These are phyloP conservation scores for Talaromyces sp. DNA, from an alignment of 2,329 filamentous ascomycete genomes.

Conservation along the genomic window DNA sequence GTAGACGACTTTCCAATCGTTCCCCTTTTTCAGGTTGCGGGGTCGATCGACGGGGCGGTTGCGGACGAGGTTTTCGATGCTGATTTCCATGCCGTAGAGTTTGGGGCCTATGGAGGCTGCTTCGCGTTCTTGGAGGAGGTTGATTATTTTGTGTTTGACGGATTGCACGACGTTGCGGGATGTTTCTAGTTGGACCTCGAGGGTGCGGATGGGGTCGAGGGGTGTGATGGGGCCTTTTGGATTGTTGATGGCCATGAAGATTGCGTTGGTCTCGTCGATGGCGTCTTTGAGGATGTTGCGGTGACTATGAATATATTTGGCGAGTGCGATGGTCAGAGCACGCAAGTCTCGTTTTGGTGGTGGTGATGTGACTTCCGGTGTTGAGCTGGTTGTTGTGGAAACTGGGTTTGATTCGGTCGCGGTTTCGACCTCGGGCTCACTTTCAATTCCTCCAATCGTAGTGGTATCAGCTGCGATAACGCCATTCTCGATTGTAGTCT, in stretches of 20 bases:
- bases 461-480: neutral
- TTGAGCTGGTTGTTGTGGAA: neutral
- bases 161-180: neutral
- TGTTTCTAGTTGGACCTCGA: neutral
- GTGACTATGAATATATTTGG: neutral
- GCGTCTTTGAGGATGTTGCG: neutral
- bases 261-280: neutral
- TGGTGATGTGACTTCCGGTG: neutral
- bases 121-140: neutral
- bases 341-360: neutral
- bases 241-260: neutral
- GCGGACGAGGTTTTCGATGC: constrained; percentile 71
- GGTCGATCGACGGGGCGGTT: constrained; percentile 64
- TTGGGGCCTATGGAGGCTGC: neutral
- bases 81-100: constrained; percentile 70
- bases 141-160: neutral
- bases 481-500: neutral
- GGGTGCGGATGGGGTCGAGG: constrained; percentile 11
- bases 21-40: constrained; percentile 40
- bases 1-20: constrained; percentile 76
- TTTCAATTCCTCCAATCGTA: neutral
- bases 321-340: neutral
- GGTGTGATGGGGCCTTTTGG: neutral
- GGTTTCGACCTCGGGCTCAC: neutral
- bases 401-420: neutral